A percentile compares a stretch with the other conserved stretches of the same genome.
Evolutionary conservation across 1,139 yeast genomes (phyloP).

Genomic region (Hyphopichia fennica): DNA sequence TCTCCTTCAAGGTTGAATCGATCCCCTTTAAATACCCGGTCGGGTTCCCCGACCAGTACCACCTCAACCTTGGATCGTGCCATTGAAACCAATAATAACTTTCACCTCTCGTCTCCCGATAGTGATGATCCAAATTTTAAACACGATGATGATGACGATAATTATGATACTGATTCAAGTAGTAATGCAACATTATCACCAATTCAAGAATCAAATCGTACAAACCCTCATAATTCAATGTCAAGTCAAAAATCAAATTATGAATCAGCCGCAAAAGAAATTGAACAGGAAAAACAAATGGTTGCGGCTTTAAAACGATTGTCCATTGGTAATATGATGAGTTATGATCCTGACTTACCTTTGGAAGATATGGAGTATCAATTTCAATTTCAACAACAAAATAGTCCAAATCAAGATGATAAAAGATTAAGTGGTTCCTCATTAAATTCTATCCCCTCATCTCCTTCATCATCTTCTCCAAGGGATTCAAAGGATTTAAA

Average conservation of each 20-base stretch:
- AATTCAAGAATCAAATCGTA: background rate
- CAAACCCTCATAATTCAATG: constrained; percentile 1
- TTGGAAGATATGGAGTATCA: constrained; percentile 38
- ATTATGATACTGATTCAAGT: constrained; percentile 1
- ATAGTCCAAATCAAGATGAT: constrained; percentile 10
- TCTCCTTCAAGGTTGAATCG: background rate
- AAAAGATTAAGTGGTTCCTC: constrained; percentile 3
- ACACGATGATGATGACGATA: background rate
- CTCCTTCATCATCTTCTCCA: constrained; percentile 3
- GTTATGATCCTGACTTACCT: constrained; percentile 59
- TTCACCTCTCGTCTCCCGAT: background rate
- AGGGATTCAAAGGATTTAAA: background rate
- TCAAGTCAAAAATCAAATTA: constrained; percentile 12
- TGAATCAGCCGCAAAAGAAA: constrained; percentile 47
- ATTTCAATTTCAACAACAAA: constrained; percentile 24
- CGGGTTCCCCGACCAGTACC: background rate
- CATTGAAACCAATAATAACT: background rate
- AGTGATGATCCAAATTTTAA: background rate
- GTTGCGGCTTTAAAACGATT: constrained; percentile 59
- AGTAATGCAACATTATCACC: background rate
- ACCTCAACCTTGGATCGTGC: background rate
- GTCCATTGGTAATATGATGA: constrained; percentile 54
- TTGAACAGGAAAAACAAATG: constrained; percentile 58
- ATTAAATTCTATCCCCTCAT: constrained; percentile 3
- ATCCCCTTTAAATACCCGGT: background rate